Conservation (phyloP, 2,329 filamentous ascomycete species). For the Aspergillus costaricaensis region DNA sequence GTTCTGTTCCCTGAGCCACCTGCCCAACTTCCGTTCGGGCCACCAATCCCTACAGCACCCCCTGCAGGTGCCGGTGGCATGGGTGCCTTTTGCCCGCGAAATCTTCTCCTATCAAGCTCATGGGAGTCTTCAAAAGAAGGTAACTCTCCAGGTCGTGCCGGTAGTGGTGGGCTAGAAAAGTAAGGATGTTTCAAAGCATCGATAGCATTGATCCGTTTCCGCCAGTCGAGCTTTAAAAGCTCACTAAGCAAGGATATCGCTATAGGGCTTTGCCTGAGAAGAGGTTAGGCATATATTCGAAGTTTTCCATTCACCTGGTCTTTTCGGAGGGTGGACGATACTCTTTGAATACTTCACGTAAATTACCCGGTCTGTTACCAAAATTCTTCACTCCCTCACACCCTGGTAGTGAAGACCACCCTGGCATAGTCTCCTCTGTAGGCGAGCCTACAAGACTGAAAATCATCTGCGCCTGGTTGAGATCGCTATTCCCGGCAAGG, state of each 20-base stretch:
- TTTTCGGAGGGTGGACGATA: constrained; percentile 39
- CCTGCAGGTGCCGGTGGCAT: constrained; percentile 89
- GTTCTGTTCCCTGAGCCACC: constrained; percentile 35
- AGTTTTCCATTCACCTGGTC: neutral
- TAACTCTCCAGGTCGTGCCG: constrained; percentile 81
- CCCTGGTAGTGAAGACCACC: constrained; percentile 80
- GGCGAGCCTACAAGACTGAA: constrained; percentile 91
- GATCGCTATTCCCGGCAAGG: constrained; percentile 82
- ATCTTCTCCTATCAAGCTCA: constrained; percentile 91
- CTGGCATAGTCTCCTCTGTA: constrained; percentile 88
- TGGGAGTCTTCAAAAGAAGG: constrained; percentile 92
- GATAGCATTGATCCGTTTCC: constrained; percentile 83
- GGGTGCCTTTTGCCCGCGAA: constrained; percentile 79
- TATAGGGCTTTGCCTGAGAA: constrained; percentile 61
- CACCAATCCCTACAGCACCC: constrained; percentile 75
- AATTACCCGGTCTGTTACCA: constrained; percentile 62
- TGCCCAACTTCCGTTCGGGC: constrained; percentile 58
- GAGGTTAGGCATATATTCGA: constrained; percentile 15
- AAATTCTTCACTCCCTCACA: constrained; percentile 71
- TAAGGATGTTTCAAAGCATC: constrained; percentile 92
- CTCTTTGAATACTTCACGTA: constrained; percentile 75
- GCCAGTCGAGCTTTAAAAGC: constrained; percentile 86
- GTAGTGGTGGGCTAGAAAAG: constrained; percentile 76
- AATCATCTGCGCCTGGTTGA: constrained; percentile 88
- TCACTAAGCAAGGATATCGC: constrained; percentile 80